Percentiles rank a stretch among this genome's conserved stretches.
These are phyloP conservation scores for Apiotrichum brassicae DNA, from an alignment of 1,284 basidiomycete species.

Conservation along the genomic window DNA sequence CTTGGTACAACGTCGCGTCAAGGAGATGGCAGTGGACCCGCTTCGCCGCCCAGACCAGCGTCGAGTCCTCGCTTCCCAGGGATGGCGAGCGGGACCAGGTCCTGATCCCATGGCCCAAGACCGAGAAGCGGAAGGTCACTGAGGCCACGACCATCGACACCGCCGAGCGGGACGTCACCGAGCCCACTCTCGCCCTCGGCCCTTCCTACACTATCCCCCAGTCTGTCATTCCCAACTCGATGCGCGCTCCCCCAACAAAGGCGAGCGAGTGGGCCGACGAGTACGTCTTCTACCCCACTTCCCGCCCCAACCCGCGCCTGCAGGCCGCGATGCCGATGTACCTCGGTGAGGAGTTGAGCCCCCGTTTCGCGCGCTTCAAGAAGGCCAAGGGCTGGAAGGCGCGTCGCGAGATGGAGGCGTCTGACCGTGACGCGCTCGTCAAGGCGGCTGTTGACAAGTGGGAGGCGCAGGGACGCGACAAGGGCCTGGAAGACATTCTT, in stretches of 20 bases:
- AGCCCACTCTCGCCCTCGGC: conserved; percentile 14
- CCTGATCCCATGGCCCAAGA: conserved; percentile 31
- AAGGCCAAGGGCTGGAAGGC: conserved; percentile 30
- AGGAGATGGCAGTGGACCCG: conserved; percentile 30
- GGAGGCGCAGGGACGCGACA: conserved; percentile 37
- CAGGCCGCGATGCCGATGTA: conserved; percentile 45
- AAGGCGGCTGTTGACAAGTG: conserved; percentile 28
- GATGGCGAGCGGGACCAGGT: conserved; percentile 21
- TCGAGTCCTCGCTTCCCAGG: conserved; percentile 1
- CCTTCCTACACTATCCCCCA: conserved; percentile 4
- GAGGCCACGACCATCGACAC: conserved; percentile 21
- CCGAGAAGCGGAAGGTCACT: neutral
- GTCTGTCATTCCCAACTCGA: conserved; percentile 15
- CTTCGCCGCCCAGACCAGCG: conserved; percentile 30
- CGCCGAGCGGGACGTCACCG: conserved; percentile 4
- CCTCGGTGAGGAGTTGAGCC: conserved; percentile 42
- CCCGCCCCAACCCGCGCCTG: conserved; percentile 11
- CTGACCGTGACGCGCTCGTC: conserved; percentile 19
- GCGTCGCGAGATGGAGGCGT: conserved; percentile 24
- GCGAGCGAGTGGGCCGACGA: conserved; percentile 23
- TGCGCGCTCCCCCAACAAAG: conserved; percentile 23
- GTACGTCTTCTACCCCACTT: conserved; percentile 18
- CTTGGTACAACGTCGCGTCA: conserved; percentile 23
- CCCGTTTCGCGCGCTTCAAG: conserved; percentile 41
- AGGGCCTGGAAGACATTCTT: conserved; percentile 25